Percentiles rank a stretch among this genome's conserved stretches.
These are phyloP conservation scores for Coemansia sp. DNA, from an alignment of 192 early-diverging fungal genomes.

Conservation along the genomic window DNA sequence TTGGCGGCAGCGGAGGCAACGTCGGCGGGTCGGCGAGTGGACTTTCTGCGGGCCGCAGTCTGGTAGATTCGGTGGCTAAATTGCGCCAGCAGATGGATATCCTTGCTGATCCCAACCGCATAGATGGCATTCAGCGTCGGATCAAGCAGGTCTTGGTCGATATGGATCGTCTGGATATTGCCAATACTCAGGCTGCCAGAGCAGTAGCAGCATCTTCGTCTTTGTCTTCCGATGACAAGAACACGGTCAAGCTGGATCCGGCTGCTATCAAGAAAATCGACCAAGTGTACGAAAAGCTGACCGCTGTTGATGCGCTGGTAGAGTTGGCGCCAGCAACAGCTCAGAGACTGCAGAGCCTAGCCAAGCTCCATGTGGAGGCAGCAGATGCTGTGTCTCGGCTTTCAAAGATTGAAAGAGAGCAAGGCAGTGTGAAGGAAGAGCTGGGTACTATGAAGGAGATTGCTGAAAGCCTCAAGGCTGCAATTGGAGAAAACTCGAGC, in stretches of 20 bases:
- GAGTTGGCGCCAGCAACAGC: slow-evolving; percentile 77
- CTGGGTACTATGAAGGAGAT: slow-evolving; percentile 64
- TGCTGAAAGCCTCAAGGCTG: slow-evolving; percentile 54
- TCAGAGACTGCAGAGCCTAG: slow-evolving; percentile 73
- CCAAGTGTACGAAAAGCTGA: slow-evolving; percentile 43
- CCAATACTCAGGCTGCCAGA: slow-evolving; percentile 19
- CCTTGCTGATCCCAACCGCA: slow-evolving; percentile 38
- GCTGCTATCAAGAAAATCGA: slow-evolving; percentile 25
- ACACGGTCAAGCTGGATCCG: slow-evolving; percentile 17
- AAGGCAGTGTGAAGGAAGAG: slow-evolving; percentile 66
- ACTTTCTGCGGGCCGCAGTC: slow-evolving; percentile 54
- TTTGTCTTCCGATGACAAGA: slow-evolving; percentile 2
- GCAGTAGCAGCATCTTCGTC: background rate
- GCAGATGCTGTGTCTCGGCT: slow-evolving; percentile 74
- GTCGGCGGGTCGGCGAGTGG: background rate
- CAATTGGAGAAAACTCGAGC: slow-evolving; percentile 61
- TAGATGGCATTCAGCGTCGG: slow-evolving; percentile 52
- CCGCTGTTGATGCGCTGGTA: slow-evolving; percentile 76
- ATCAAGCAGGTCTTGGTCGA: slow-evolving; percentile 48
- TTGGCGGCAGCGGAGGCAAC: slow-evolving; percentile 16
- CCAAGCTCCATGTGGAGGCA: slow-evolving; percentile 79
- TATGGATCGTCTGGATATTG: slow-evolving; percentile 40
- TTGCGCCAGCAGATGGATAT: slow-evolving; percentile 46
- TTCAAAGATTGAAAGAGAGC: slow-evolving; percentile 69
- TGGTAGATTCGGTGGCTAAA: slow-evolving; percentile 64